Conservation (phyloP, 2,329 filamentous ascomycete genomes). For the Fusarium burgessii region DNA sequence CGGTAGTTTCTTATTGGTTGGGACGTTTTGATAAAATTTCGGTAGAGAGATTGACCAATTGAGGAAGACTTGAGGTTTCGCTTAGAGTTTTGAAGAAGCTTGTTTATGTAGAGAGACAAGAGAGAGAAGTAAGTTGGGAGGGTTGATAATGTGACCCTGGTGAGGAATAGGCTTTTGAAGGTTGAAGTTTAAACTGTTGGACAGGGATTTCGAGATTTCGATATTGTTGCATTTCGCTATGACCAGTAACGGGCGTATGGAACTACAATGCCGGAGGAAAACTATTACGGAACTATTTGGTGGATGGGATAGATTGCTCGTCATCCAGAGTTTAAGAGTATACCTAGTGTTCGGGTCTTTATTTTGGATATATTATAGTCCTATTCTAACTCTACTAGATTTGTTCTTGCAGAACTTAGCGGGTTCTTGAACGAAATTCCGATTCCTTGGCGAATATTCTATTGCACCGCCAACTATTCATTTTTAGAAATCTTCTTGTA, state of each 20-base stretch:
- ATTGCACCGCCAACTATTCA: no score
- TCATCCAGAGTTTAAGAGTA: background rate
- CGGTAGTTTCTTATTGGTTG: background rate
- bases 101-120: background rate
- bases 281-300: no score
- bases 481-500: no score
- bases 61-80: background rate
- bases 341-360: background rate
- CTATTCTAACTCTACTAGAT: no score
- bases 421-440: background rate
- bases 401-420: no score
- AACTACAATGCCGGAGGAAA: background rate
- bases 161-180: background rate
- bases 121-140: no score
- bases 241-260: no score
- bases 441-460: accelerated
- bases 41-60: background rate
- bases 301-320: no score
- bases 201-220: accelerated
- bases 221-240: background rate
- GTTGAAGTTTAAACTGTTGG: background rate
- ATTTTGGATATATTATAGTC: no score
- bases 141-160: background rate
- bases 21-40: background rate
- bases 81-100: background rate